Evolutionary conservation across 768 basidiomycete genomes (phyloP), one percentile per base, ranked within the genome.

Genomic region (Russula earlei): DNA sequence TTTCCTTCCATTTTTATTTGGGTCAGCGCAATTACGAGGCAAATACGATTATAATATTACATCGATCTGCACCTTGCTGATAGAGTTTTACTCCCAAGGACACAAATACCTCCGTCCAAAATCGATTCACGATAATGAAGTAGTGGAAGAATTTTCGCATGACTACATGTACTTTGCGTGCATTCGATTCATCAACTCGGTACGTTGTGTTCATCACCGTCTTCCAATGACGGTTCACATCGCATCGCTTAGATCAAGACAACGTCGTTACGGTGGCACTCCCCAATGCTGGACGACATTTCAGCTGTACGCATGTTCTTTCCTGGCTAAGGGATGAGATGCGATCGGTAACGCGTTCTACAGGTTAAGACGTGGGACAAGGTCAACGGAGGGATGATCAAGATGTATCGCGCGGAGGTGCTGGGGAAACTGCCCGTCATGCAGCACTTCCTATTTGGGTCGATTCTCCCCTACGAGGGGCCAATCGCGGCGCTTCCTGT

Each of bases 271-370:
- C 79, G 92, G 49, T 99, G 95, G 95, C 95, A 99, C 71, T 96
- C 92, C 0, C 95, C 95, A 1, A 98, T 99, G 95, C 80, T 99
- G 7, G 91, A 97, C 68, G 95, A 98, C 66, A 98, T 98, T 53
- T 94, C 92, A 1, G 91, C 86, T 0, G 92, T 71, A 58, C 40
- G 75, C 64, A 8, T 11, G 15, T 47, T 24, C 20, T 48, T 9
- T 48, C 17, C 4, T 15, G 14, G 3, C 8, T 22, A 7, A n/a
- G 6, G 17, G 11, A 12, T n/a, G 36, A 4, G 6, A 24, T 27
- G 11, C 25, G 6, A 25, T 27, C 15, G 3, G 19, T 6, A 19
- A 25, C 33, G 5, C 19, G 9, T 24, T 40, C 22, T 50, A 10
- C 19, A 75, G 84, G 84, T 91, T 4, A 91, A 88, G 69, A 85